These are phyloP conservation scores for Candida hispaniensis DNA, from an alignment of 805 yeast species.

Conservation along the genomic window DNA sequence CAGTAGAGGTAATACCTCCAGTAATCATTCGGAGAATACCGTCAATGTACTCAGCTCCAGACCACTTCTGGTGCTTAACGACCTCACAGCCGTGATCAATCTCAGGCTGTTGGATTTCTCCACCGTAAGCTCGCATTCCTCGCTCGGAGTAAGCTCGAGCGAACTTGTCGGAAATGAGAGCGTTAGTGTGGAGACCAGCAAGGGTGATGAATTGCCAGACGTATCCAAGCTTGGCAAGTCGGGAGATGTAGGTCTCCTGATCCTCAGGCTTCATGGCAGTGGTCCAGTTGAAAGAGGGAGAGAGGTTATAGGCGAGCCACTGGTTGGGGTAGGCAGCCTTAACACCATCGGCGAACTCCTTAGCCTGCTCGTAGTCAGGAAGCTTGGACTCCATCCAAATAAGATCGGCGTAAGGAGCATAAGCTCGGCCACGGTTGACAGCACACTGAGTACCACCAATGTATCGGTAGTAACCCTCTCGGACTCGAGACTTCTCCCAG, in stretches of 20 bases:
- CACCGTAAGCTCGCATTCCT: conserved; percentile 96
- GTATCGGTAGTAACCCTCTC: conserved; percentile 96
- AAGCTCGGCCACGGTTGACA: conserved; percentile 90
- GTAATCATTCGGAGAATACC: conserved; percentile 78
- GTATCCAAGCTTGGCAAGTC: conserved; percentile 81
- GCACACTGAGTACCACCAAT: conserved; percentile 96
- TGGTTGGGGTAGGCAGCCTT: conserved; percentile 70
- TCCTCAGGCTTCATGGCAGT: conserved; percentile 79
- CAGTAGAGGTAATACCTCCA: conserved; percentile 91
- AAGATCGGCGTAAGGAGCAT: conserved; percentile 88
- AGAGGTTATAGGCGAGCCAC: conserved; percentile 94
- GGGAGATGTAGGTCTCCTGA: conserved; percentile 80
- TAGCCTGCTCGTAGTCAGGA: conserved; percentile 88
- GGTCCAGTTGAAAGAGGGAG: conserved; percentile 98
- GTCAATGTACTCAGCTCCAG: conserved; percentile 96
- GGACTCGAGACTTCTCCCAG: conserved; percentile 91
- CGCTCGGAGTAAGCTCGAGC: conserved; percentile 63
- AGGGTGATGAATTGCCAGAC: conserved; percentile 97
- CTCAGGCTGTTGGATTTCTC: conserved; percentile 75
- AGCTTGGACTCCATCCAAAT: conserved; percentile 98
- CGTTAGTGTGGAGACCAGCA: conserved; percentile 95
- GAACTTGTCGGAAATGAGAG: conserved; percentile 79
- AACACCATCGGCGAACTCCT: conserved; percentile 90
- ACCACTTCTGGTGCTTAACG: conserved; percentile 97
- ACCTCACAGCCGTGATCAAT: conserved; percentile 85